phyloP scores from a whole-genome alignment of 1,284 basidiomycete species.

The Xerocomus amazonicus region DNA sequence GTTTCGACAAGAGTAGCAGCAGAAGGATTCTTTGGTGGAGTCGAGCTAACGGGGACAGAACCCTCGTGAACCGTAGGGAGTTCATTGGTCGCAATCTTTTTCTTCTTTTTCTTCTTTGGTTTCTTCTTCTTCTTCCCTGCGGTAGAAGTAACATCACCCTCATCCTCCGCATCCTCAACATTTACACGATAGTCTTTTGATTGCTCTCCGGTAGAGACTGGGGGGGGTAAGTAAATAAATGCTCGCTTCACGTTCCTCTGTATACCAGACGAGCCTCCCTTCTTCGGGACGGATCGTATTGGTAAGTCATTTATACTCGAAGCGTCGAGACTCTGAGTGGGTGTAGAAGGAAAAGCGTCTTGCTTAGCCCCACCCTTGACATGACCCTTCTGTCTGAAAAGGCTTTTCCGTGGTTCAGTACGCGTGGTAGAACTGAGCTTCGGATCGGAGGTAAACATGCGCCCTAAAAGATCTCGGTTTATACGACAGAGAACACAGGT shows the following conservation, averaged over 20 bases:
- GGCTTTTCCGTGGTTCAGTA: conserved; percentile 28
- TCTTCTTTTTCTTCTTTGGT: conserved; percentile 66
- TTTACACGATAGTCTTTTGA: conserved; percentile 46
- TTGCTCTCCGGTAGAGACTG: conserved; percentile 16
- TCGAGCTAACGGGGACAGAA: conserved; percentile 14
- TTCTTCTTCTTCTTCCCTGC: conserved; percentile 65
- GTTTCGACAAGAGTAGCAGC: conserved; percentile 15
- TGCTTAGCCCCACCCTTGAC: conserved; percentile 13
- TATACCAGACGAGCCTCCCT: conserved; percentile 17
- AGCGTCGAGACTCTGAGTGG: conserved; percentile 7
- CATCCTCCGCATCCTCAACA: conserved; percentile 66
- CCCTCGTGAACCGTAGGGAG: conserved; percentile 24
- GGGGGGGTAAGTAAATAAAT: not conserved
- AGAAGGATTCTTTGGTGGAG: conserved; percentile 19
- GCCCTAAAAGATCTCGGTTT: conserved; percentile 42
- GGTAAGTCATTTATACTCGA: conserved; percentile 7
- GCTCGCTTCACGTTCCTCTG: not conserved
- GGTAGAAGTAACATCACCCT: conserved; percentile 38
- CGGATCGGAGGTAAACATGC: conserved; percentile 63
- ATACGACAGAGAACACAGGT: not conserved
- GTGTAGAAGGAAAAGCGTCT: conserved; percentile 4
- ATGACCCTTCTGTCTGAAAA: conserved; percentile 14
- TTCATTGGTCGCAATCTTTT: conserved; percentile 48
- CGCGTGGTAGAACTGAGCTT: conserved; percentile 47
- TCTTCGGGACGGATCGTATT: conserved; percentile 7